phyloP scores from a whole-genome alignment of 768 basidiomycete genomes.

The Suillus luteus region DNA sequence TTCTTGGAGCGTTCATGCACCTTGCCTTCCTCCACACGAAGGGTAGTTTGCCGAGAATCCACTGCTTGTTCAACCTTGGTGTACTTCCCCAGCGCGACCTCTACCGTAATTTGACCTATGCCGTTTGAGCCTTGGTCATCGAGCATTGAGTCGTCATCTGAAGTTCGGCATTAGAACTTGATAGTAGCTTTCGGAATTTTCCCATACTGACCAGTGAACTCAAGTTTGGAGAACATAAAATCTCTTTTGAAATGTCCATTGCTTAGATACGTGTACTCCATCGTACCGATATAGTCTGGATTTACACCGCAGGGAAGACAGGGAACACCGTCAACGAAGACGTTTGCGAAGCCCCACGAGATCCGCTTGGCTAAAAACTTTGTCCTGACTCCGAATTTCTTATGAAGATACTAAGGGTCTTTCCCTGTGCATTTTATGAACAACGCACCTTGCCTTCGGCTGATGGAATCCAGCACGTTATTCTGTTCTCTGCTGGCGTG shows the following conservation, averaged over 20 bases:
- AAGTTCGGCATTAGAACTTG: conserved; percentile 1
- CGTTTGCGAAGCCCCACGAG: accelerated
- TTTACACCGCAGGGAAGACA: accelerated
- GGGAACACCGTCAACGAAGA: conserved; percentile 16
- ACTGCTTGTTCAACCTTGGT: neutral
- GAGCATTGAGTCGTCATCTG: conserved; percentile 26
- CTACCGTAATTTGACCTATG: conserved; percentile 20
- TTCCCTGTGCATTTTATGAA: neutral
- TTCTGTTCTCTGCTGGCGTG: conserved; percentile 13
- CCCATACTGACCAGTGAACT: conserved; percentile 19
- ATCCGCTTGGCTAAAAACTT: conserved; percentile 2
- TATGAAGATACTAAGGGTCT: neutral
- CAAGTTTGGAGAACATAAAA: conserved; percentile 21
- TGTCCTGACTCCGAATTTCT: conserved; percentile 19
- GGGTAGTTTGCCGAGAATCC: neutral
- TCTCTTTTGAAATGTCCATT: neutral
- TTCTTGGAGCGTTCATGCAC: conserved; percentile 1
- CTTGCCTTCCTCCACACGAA: neutral
- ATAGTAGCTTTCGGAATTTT: neutral
- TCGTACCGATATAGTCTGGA: neutral
- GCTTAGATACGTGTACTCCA: accelerated
- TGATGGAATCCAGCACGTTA: conserved; percentile 26
- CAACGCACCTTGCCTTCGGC: conserved; percentile 21
- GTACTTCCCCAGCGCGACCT: neutral
- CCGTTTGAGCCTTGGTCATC: conserved; percentile 8